Evolutionary conservation across 2,329 filamentous ascomycete species (phyloP).

Genomic region (Alternaria sp.): DNA sequence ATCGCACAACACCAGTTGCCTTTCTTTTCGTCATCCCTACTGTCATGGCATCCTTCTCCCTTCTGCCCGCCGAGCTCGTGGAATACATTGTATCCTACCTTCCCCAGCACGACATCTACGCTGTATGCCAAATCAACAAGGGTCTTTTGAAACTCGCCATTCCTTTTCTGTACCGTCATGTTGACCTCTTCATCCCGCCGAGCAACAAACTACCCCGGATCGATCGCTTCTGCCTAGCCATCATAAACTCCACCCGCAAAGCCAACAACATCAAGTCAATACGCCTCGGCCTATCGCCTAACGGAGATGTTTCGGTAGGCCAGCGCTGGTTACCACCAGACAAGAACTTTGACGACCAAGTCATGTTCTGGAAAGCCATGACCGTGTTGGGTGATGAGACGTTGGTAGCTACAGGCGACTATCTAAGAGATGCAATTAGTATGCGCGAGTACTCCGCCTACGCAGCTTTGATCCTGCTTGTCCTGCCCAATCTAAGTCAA

Average conservation of each 20-base stretch:
- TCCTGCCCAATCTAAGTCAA: slow-evolving; percentile 27
- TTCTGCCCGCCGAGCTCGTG: slow-evolving; percentile 35
- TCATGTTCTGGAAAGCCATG: slow-evolving; percentile 23
- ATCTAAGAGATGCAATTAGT: slow-evolving; percentile 26
- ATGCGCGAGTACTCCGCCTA: slow-evolving; percentile 39
- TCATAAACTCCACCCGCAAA: slow-evolving; percentile 24
- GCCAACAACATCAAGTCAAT: slow-evolving; percentile 32
- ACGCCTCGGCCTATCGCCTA: slow-evolving; percentile 27
- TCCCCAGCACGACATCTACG: slow-evolving; percentile 26
- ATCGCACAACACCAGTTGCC: fast-evolving
- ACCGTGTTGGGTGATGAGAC: slow-evolving; percentile 21
- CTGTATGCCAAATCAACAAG: slow-evolving; percentile 24
- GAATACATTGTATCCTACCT: slow-evolving; percentile 32
- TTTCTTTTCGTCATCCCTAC: neutral
- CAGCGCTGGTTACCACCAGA: slow-evolving; percentile 29
- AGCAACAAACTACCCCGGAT: slow-evolving; percentile 24
- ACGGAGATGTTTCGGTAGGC: slow-evolving; percentile 18
- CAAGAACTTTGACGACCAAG: slow-evolving; percentile 20
- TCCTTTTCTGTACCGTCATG: slow-evolving; percentile 34
- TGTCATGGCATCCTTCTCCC: slow-evolving; percentile 30
- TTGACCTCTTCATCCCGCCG: slow-evolving; percentile 29
- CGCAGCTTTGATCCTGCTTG: slow-evolving; percentile 31
- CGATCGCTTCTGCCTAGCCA: slow-evolving; percentile 35
- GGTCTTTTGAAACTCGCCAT: slow-evolving; percentile 20
- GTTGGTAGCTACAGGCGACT: slow-evolving; percentile 23